phyloP scores from a whole-genome alignment of 768 basidiomycete genomes.

The Russula sp. region DNA sequence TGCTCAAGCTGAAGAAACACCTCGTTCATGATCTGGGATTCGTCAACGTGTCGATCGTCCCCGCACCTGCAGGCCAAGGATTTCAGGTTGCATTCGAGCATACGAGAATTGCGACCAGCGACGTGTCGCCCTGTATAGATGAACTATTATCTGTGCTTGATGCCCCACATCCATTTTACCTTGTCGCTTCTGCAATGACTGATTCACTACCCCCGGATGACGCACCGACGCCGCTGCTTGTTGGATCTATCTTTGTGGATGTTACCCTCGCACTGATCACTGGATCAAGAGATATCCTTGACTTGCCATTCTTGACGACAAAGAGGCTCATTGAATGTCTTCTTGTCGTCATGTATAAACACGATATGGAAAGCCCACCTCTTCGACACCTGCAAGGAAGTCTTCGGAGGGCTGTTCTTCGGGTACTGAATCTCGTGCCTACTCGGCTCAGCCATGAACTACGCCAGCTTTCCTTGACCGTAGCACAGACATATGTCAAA shows the following conservation, averaged over 20 bases:
- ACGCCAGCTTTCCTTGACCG: slow-evolving; percentile 57
- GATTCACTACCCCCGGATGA: slow-evolving; percentile 38
- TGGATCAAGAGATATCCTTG: slow-evolving; percentile 39
- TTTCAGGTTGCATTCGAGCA: slow-evolving; percentile 53
- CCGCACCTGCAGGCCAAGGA: slow-evolving; percentile 42
- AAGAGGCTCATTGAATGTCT: slow-evolving; percentile 60
- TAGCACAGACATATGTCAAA: slow-evolving; percentile 57
- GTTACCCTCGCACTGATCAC: slow-evolving; percentile 47
- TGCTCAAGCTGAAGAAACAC: slow-evolving; percentile 55
- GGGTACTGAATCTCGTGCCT: slow-evolving; percentile 45
- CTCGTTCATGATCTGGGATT: slow-evolving; percentile 52
- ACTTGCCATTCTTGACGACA: slow-evolving; percentile 49
- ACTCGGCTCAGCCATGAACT: slow-evolving; percentile 59
- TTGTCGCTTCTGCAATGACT: slow-evolving; percentile 44
- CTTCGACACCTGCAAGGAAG: slow-evolving; percentile 49
- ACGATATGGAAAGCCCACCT: slow-evolving; percentile 54
- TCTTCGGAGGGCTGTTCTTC: slow-evolving; percentile 48
- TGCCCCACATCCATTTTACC: slow-evolving; percentile 43
- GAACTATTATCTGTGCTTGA: slow-evolving; percentile 57
- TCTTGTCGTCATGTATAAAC: slow-evolving; percentile 65
- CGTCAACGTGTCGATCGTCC: slow-evolving; percentile 40
- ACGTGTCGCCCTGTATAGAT: slow-evolving; percentile 50
- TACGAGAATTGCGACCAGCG: slow-evolving; percentile 37
- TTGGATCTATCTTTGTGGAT: slow-evolving; percentile 63
- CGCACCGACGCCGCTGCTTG: slow-evolving; percentile 38